These are phyloP conservation scores for Trypanosoma cruzi DNA, from an alignment of 208 protist species.

Conservation along the genomic window DNA sequence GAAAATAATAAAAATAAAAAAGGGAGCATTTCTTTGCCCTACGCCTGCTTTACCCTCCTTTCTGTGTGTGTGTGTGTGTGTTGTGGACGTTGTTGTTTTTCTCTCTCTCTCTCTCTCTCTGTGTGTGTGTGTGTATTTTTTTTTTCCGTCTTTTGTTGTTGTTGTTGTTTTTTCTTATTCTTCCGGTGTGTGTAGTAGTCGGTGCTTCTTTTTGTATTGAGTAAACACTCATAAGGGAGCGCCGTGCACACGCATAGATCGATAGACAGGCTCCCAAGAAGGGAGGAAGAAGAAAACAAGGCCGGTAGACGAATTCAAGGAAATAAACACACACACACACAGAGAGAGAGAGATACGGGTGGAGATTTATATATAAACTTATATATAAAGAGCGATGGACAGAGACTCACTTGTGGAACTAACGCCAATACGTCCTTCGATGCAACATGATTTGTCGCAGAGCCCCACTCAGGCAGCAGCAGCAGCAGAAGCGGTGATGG, in stretches of 20 bases:
- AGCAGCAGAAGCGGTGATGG: background rate
- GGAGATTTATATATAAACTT: background rate
- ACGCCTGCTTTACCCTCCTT: too few relatives aligned
- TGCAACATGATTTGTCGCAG: background rate
- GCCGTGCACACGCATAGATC: background rate
- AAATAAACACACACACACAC: background rate
- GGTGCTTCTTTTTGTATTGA: background rate
- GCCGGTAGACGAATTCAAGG: background rate
- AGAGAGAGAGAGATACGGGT: background rate
- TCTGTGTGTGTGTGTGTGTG: too few relatives aligned
- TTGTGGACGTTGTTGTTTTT: too few relatives aligned
- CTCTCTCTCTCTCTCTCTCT: too few relatives aligned
- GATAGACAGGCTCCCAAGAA: background rate
- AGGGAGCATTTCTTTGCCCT: too few relatives aligned
- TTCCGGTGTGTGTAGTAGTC: background rate
- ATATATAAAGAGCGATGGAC: conserved; percentile 15
- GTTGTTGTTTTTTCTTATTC: background rate
- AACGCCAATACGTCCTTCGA: conserved; percentile 29
- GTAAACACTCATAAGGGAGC: background rate
- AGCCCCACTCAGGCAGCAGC: background rate
- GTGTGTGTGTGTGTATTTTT: background rate
- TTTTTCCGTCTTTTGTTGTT: background rate
- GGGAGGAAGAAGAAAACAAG: background rate
- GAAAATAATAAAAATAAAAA: too few relatives aligned
- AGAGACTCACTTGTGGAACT: conserved; percentile 33